These are phyloP conservation scores for Euphorbia celastroides DNA, from an alignment of 441 rosid genomes.

Conservation along the genomic window DNA sequence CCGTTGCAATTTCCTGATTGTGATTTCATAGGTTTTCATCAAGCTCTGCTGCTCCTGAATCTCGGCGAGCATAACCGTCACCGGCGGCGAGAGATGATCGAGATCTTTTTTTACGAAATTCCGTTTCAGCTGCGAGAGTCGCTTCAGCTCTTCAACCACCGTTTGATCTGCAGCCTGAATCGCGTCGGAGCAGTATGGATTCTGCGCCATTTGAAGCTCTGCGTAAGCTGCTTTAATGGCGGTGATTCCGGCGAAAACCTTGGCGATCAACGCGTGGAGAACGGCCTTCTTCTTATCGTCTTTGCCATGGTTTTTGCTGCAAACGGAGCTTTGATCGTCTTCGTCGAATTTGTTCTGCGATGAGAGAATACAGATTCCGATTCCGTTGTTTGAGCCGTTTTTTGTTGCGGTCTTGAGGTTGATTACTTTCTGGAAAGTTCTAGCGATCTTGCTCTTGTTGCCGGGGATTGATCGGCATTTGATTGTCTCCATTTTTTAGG, in stretches of 20 bases:
- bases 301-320: conserved; percentile 9
- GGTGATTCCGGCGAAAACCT: conserved; percentile 67
- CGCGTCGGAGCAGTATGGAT: conserved; percentile 65
- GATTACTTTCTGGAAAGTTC: conserved; percentile 66
- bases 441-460: conserved; percentile 54
- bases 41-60: conserved; percentile 75
- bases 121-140: conserved; percentile 70
- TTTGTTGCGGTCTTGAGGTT: conserved; percentile 46
- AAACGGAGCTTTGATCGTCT: conserved; percentile 13
- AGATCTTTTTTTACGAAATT: conserved; percentile 64
- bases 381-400: conserved; percentile 59
- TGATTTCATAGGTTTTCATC: conserved; percentile 60
- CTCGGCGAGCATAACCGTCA: conserved; percentile 56
- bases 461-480: conserved; percentile 44
- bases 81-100: conserved; percentile 55
- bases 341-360: conserved; percentile 40
- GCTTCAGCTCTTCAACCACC: conserved; percentile 57
- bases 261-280: conserved; percentile 64
- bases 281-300: conserved; percentile 40
- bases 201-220: conserved; percentile 74
- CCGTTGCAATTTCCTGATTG: conserved; percentile 58
- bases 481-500: conserved; percentile 45
- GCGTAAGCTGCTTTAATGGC: conserved; percentile 77
- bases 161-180: conserved; percentile 67
- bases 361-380: conserved; percentile 60